Conservation (phyloP, 139 green algal species). For the Nannochloris sp. region DNA sequence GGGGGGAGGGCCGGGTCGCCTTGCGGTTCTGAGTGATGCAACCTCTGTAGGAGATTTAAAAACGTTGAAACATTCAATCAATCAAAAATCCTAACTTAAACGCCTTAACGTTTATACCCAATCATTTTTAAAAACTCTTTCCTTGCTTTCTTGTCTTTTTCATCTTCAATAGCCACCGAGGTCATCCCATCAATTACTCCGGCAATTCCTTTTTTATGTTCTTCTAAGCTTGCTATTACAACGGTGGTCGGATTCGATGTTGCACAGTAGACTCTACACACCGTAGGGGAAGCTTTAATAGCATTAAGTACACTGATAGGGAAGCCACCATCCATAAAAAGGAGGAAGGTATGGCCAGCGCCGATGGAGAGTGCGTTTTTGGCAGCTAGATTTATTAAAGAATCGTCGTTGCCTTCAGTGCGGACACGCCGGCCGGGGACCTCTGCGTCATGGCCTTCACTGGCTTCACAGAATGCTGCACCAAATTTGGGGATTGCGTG, state of each 20-base stretch:
- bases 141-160: conserved; percentile 28
- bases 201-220: conserved; percentile 26
- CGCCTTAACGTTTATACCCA: conserved; percentile 17
- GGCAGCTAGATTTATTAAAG: conserved; percentile 19
- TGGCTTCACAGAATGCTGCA: conserved; percentile 27
- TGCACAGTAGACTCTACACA: conserved; percentile 27
- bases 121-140: conserved; percentile 21
- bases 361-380: conserved; percentile 18
- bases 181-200: conserved; percentile 26
- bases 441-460: neutral
- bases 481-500: conserved; percentile 15
- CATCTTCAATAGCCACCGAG: conserved; percentile 20
- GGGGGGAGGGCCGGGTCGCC: too few relatives aligned
- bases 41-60: too few relatives aligned
- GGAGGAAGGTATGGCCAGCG: conserved; percentile 25
- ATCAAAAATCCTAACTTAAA: too few relatives aligned
- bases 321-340: conserved; percentile 29
- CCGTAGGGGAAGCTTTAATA: conserved; percentile 23
- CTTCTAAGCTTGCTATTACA: conserved; percentile 16
- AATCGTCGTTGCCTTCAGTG: conserved; percentile 22
- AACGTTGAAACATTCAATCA: too few relatives aligned
- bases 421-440: conserved; percentile 20
- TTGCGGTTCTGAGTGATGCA: too few relatives aligned
- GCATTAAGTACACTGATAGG: conserved; percentile 22
- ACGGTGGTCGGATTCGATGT: conserved; percentile 25